phyloP scores from a whole-genome alignment of 106 monocot genomes.

The Triglochin maritima region DNA sequence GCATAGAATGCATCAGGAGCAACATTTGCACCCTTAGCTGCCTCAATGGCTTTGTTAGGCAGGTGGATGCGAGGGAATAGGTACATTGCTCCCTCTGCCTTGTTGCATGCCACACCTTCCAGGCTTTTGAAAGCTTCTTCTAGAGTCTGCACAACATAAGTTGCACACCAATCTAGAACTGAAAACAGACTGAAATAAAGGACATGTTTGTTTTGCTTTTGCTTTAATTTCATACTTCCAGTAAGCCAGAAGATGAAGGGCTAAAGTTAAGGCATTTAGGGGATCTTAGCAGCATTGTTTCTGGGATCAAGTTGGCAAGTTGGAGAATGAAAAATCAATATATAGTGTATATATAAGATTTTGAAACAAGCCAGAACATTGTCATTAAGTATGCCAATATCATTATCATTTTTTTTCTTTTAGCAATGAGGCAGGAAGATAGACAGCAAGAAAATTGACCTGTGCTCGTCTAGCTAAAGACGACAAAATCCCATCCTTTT shows the following conservation, averaged over 20 bases:
- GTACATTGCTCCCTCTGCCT: constrained; percentile 96
- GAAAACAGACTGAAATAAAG: not conserved
- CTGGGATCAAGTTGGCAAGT: too few species aligned
- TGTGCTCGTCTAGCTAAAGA: constrained; percentile 87
- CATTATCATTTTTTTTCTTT: too few species aligned
- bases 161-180: not conserved
- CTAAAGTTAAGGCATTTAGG: too few species aligned
- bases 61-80: constrained; percentile 74
- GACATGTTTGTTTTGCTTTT: not conserved
- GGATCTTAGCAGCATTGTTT: too few species aligned
- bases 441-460: constrained; percentile 20
- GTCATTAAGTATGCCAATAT: too few species aligned
- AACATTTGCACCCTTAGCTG: constrained; percentile 47
- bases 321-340: too few species aligned
- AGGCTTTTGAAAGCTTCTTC: constrained; percentile 86
- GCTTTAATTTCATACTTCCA: too few species aligned
- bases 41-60: constrained; percentile 69
- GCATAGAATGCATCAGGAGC: constrained; percentile 81
- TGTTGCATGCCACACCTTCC: constrained; percentile 87
- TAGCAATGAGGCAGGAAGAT: not conserved
- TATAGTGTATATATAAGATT: too few species aligned
- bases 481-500: constrained; percentile 67
- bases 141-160: constrained; percentile 32
- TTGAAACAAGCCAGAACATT: too few species aligned
- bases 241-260: too few species aligned